Evolutionary conservation across 768 basidiomycete genomes (phyloP).

Genomic region (Coprinopsis sp.): DNA sequence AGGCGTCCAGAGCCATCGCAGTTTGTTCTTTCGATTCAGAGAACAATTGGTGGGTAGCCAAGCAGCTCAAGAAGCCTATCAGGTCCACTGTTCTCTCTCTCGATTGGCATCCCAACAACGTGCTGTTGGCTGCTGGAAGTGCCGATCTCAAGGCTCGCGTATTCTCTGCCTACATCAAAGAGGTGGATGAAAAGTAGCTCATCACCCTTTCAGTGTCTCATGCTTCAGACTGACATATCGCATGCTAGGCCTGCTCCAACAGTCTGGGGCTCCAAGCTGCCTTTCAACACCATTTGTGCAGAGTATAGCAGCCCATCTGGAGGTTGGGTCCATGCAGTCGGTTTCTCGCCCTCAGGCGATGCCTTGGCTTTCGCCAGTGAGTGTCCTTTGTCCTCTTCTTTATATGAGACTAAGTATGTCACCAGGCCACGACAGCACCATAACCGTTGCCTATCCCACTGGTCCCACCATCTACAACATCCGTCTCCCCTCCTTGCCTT

Average conservation of each 20-base stretch:
- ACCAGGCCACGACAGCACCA: constrained; percentile 91
- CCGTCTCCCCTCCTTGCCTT: constrained; percentile 73
- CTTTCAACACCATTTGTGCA: constrained; percentile 96
- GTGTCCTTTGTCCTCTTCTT: constrained; percentile 19
- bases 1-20: constrained; percentile 71
- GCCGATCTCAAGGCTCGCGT: constrained; percentile 98
- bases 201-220: not conserved
- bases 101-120: constrained; percentile 99
- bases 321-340: constrained; percentile 96
- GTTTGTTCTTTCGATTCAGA: constrained; percentile 97
- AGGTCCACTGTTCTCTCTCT: constrained; percentile 89
- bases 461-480: constrained; percentile 71
- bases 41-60: constrained; percentile 99
- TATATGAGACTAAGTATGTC: not conserved
- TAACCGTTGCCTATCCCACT: constrained; percentile 88
- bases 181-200: constrained; percentile 83
- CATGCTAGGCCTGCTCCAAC: constrained; percentile 69
- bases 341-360: constrained; percentile 96
- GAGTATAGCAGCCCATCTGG: constrained; percentile 87
- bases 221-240: constrained; percentile 6
- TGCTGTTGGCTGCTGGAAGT: constrained; percentile 92
- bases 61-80: constrained; percentile 96
- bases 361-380: constrained; percentile 87
- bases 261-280: constrained; percentile 97
- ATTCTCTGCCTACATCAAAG: constrained; percentile 98